Evolutionary conservation across 2,329 filamentous ascomycete genomes (phyloP), one percentile per base, ranked within the genome.

Genomic region (Aspergillus chevalieri): DNA sequence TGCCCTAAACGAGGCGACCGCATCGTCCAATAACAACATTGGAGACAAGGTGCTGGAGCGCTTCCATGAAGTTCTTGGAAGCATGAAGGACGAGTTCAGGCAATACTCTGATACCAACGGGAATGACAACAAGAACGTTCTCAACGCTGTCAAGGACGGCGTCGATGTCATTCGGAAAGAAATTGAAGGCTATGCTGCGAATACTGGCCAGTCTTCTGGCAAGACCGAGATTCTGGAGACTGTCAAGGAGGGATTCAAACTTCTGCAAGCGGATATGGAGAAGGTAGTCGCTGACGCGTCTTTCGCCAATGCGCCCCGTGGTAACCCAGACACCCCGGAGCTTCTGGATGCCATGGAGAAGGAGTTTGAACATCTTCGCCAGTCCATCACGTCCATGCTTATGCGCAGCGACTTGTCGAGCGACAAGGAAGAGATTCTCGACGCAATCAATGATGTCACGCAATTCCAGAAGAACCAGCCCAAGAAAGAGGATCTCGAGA

Each of bases 111-210:
- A 87, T 3, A 85, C 86, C 53, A 88, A 84, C 58, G 88, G 86
- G 38, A 80, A 84, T 50, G 89, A 93, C 64, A 92, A 89, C 0
- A 90, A 95, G 66, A 89, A 95, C 65, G 84, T 95, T 10, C 76
- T 96, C 4, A 88, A 93, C 65, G 87, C 89, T 1, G 85, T 94
- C 41, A 92, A 89, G 58, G 89, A 95, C 63, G 90, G 90, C 0
- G 78, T 95, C 12, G 89, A 95, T 57, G 85, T 82, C 57, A 79
- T 97, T 6, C 84, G 89, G 9, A 73, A 76, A 10, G 87, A 95
- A 51, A 87, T 97, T 48, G 89, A 95, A 63, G 76, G 75, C 41
- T 95, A 94, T 57, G 83, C 93, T 50, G 84, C 91, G 59, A 83
- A 83, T 43, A 81, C 84, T 6, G 78, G 82, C 14, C 86, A 86